A percentile compares a stretch with the other conserved stretches of the same genome.
Conservation (phyloP, 2,329 filamentous ascomycete genomes). For the Fusarium concolor region DNA sequence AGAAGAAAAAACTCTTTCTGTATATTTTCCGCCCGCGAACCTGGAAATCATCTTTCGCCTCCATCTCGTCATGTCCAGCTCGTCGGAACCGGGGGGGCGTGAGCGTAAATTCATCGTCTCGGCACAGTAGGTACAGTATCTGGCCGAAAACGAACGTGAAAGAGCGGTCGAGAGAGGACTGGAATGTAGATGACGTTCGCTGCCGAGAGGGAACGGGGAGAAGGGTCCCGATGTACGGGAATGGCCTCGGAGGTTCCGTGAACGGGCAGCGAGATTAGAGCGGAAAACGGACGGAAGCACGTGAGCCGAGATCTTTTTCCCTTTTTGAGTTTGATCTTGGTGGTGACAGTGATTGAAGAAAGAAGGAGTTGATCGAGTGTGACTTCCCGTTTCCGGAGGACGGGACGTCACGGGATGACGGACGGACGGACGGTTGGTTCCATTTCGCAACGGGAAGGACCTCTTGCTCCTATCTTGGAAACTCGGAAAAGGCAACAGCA, state of each 20-base stretch:
- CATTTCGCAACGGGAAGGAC: conserved; percentile 14
- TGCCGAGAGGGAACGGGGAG: not conserved
- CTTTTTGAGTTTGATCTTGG: not conserved
- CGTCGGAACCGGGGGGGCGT: conserved; percentile 4
- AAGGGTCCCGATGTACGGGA: conserved; percentile 8
- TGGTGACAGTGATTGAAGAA: not conserved
- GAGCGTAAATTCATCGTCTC: not conserved
- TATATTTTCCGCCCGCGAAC: not conserved
- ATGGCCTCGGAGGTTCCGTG: conserved; percentile 27
- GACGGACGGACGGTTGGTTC: not conserved
- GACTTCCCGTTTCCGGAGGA: conserved; percentile 21
- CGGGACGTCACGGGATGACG: conserved; percentile 33
- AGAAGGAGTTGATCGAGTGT: not conserved
- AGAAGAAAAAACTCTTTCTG: not conserved
- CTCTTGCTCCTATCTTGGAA: not conserved
- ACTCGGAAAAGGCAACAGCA: conserved; percentile 1
- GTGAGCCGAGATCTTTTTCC: not conserved
- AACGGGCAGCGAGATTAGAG: conserved; percentile 11
- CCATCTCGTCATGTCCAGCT: not conserved
- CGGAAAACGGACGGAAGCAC: conserved; percentile 13
- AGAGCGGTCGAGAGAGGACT: conserved; percentile 18
- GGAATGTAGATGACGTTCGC: conserved; percentile 33
- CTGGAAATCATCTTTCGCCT: not conserved
- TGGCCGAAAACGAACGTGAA: conserved; percentile 25
- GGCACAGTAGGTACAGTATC: not conserved